Conservation (phyloP, 2,329 filamentous ascomycete species). For the Microcyclosporella mali region DNA sequence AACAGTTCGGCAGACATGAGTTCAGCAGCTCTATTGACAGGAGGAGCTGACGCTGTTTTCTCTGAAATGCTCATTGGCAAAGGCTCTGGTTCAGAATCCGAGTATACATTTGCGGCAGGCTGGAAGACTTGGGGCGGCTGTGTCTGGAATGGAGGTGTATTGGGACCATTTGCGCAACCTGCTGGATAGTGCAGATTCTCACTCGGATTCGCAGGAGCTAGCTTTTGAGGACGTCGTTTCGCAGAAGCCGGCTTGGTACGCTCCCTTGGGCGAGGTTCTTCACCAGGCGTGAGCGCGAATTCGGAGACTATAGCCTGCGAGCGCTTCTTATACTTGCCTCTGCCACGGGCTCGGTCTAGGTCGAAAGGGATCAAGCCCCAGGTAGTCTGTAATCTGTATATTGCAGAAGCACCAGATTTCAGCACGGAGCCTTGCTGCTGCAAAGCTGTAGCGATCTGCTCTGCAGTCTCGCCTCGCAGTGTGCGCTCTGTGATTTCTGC, state of each 20-base stretch:
- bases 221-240: conserved; percentile 7
- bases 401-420: conserved; percentile 18
- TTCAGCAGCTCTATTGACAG: conserved; percentile 15
- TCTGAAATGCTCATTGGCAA: neutral
- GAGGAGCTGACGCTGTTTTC: neutral
- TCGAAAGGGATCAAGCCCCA: conserved; percentile 24
- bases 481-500: conserved; percentile 19
- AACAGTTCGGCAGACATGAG: conserved; percentile 25
- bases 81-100: conserved; percentile 2
- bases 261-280: neutral
- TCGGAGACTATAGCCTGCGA: neutral
- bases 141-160: conserved; percentile 8
- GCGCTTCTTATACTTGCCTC: conserved; percentile 7
- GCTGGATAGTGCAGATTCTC: conserved; percentile 20
- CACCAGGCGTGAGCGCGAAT: neutral
- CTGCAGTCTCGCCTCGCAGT: conserved; percentile 19
- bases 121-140: neutral
- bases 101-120: neutral
- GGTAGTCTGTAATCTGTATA: conserved; percentile 21
- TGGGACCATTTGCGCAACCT: conserved; percentile 21
- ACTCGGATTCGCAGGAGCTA: conserved; percentile 10
- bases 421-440: conserved; percentile 17
- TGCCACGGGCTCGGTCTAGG: conserved; percentile 18
- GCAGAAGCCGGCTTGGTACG: conserved; percentile 1
- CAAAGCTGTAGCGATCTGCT: conserved; percentile 22